Evolutionary conservation across 2,329 filamentous ascomycete species (phyloP), one percentile per base, ranked within the genome.

Genomic region (Fusarium caatingaense): DNA sequence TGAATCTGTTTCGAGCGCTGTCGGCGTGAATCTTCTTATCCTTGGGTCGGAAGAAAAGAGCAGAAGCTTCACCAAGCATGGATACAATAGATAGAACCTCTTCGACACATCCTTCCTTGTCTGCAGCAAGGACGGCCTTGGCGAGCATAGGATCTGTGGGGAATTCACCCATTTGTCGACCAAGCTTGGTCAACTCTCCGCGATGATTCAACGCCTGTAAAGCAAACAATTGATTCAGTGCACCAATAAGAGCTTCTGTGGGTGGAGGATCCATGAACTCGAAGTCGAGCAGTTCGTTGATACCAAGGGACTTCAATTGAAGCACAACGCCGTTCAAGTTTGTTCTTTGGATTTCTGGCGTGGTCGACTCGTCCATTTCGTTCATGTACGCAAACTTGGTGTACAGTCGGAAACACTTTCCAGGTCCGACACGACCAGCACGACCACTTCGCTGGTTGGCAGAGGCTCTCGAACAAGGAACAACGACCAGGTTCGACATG

Each of bases 11-110:
- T 16, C 94, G 90, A 0, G 96, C 96, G 66, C 92, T 93, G 79
- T 99, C 95, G 15, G 96, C 96, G 76, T 98, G 93, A 28, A 98
- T 91, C 79, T 97, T 97, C 84, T 98, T 98, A 82, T 99, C 94
- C 78, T 98, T 97, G 21, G 96, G 94, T 0, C 94, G 88, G 86
- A 97, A 97, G 84, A 98, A 99, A 8, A 99, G 87, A 0, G 94
- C 91, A 6, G 91, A 93, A 3, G 93, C 89, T 81, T 98, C 96
- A 65, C 92, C 90, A 1, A 98, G 87, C 93, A 98, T 97, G 44
- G 94, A 90, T n/a, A 98, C 93, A 50, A 98, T 93, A 0, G 92
- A 94, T 18, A 99, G 84, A 1, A 98, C 89, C 80, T 99, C 96
- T 64, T 97, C 93, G 0, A 97, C 93, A 74, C 95, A 98, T n/a